A percentile compares a stretch with the other conserved stretches of the same genome.
Evolutionary conservation across 2,329 filamentous ascomycete species (phyloP).

Genomic region (Claviceps pusilla): DNA sequence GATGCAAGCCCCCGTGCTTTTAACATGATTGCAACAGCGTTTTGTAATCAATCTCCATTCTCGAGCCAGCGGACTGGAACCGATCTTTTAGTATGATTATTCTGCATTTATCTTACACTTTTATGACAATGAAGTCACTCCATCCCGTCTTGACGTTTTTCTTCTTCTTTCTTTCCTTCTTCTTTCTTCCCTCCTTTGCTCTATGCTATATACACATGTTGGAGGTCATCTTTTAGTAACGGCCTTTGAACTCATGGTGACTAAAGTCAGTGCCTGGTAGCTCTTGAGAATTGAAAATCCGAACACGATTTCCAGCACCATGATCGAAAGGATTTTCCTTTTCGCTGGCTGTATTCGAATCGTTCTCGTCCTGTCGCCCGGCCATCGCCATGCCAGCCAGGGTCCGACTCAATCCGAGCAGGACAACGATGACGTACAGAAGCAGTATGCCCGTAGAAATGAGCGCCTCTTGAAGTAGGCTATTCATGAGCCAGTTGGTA

Average conservation of each 20-base stretch:
- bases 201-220: no score
- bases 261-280: neutral
- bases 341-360: neutral
- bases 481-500: conserved; percentile 48
- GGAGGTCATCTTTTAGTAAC: neutral
- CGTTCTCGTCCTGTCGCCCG: conserved; percentile 37
- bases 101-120: neutral
- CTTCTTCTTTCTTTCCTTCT: neutral
- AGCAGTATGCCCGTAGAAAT: conserved; percentile 62
- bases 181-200: neutral
- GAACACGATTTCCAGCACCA: neutral
- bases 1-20: neutral
- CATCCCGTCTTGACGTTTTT: neutral
- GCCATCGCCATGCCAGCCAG: conserved; percentile 43
- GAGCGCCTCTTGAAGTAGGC: conserved; percentile 61
- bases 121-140: neutral
- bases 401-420: conserved; percentile 58
- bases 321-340: neutral
- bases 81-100: neutral
- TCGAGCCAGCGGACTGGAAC: neutral
- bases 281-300: neutral
- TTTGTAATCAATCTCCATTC: neutral
- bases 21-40: neutral
- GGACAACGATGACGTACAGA: conserved; percentile 62
- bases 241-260: neutral